Evolutionary conservation across 257 asterid genomes (phyloP), one percentile per base, ranked within the genome.

Genomic region (Lithospermum erythrorhizon): DNA sequence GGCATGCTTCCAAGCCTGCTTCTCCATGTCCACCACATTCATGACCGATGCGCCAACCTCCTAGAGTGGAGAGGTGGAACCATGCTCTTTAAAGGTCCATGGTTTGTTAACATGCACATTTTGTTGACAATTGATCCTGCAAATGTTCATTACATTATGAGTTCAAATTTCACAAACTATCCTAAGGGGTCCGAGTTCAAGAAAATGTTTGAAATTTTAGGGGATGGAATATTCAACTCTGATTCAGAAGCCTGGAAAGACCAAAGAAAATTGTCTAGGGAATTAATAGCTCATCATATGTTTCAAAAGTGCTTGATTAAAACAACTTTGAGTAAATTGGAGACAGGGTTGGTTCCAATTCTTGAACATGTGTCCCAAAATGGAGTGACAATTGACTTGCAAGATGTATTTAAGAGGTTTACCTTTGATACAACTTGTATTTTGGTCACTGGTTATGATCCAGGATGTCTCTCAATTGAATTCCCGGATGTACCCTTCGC

Each of bases 221-320:
- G 93, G 9, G 83, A 84, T 6, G 93, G 88, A 48, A 84, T 81
- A 23, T 84, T 84, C 77, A 81, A 78, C 57, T 55, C 88, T 0
- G 93, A 84, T 54, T 2, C 63, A 20, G 81, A 80, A 30, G 51
- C 68, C 20, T 85, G 89, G 94, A 68, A 59, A 68, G 59, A 18
- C 21, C 89, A 82, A 54, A 61, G 94, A 61, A 79, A 62, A 69
- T 71, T 57, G 5, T 74, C 87, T 7, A 53, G 75, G 69, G 73
- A 68, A 21, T 61, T 85, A 47, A 70, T 85, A 53, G 64, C 64
- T 37, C 81, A 80, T 62, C 74, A 60, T 3, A 59, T 63, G 20
- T 85, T 84, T 32, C 70, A 72, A 16, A 75, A 64, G n/a, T 70
- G 65, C 37, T 27, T 80, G 65, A 68, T 54, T 48, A 70, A 64